Conservation (phyloP, 345 rosid genomes). For the Citrus glauca region DNA sequence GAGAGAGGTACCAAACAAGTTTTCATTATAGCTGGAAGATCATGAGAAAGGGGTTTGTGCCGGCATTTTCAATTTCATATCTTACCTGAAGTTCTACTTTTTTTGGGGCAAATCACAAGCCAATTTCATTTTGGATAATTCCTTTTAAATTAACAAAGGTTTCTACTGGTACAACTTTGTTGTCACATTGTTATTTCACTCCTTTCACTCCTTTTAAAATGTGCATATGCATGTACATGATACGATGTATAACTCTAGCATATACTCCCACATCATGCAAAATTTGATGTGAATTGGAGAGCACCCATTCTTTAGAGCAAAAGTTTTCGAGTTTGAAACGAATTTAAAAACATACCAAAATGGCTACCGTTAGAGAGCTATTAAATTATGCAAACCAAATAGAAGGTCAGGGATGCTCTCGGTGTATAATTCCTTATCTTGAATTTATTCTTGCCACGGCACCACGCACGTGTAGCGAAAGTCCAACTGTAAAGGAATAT, state of each 20-base stretch:
- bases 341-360: too few relatives aligned
- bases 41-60: background rate
- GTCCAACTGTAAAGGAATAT: too few relatives aligned
- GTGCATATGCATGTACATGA: background rate
- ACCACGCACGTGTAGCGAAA: too few relatives aligned
- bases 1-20: too few relatives aligned
- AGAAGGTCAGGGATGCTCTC: too few relatives aligned
- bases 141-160: background rate
- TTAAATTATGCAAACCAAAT: too few relatives aligned
- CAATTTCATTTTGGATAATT: background rate
- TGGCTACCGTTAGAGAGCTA: too few relatives aligned
- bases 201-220: background rate
- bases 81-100: slow-evolving; percentile 1
- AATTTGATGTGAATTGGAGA: background rate
- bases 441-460: too few relatives aligned
- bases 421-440: too few relatives aligned
- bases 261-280: background rate
- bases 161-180: background rate
- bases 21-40: too few relatives aligned
- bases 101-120: background rate
- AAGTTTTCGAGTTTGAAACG: too few relatives aligned
- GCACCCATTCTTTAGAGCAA: too few relatives aligned
- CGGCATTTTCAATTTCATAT: background rate
- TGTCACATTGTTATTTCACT: background rate
- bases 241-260: background rate